Conservation (phyloP, 306 rosid species). For the Sicyos edulis region DNA sequence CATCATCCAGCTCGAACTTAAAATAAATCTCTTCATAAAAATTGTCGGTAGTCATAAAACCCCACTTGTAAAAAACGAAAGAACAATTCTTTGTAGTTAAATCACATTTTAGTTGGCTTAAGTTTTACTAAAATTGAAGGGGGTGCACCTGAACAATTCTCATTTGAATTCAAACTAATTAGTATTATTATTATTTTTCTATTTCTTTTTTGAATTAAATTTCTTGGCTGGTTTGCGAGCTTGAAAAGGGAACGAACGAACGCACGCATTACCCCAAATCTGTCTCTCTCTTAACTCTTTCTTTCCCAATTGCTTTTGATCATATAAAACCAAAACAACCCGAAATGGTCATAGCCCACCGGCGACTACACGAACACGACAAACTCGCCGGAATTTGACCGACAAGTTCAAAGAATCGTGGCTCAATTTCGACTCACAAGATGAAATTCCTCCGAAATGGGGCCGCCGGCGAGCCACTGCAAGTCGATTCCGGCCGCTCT, state of each 20-base stretch:
- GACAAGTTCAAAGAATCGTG: neutral
- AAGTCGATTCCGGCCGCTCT: constrained; percentile 40
- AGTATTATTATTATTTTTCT: constrained; percentile 3
- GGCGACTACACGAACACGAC: constrained; percentile 21
- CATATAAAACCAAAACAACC: neutral
- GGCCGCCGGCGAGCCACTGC: constrained; percentile 28
- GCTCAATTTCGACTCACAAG: neutral
- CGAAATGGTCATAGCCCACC: constrained; percentile 23
- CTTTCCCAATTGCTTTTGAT: constrained; percentile 16
- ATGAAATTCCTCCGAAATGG: constrained; percentile 37
- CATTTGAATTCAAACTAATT: neutral
- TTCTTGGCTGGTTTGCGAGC: constrained; percentile 23
- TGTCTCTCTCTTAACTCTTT: neutral
- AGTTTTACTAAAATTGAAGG: neutral
- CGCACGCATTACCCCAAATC: constrained; percentile 19
- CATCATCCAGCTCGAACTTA: too few relatives aligned
- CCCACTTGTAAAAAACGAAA: too few relatives aligned
- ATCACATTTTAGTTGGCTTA: too few relatives aligned
- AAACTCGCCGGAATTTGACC: constrained; percentile 30
- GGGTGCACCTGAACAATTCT: neutral
- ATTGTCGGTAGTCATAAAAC: too few relatives aligned
- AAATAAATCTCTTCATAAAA: too few relatives aligned
- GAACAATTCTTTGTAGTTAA: too few relatives aligned
- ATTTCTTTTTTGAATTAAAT: neutral
- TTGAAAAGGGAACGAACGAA: constrained; percentile 12